These are phyloP conservation scores for Penicillium bovifimosum DNA, from an alignment of 495 filamentous ascomycete species.

Conservation along the genomic window DNA sequence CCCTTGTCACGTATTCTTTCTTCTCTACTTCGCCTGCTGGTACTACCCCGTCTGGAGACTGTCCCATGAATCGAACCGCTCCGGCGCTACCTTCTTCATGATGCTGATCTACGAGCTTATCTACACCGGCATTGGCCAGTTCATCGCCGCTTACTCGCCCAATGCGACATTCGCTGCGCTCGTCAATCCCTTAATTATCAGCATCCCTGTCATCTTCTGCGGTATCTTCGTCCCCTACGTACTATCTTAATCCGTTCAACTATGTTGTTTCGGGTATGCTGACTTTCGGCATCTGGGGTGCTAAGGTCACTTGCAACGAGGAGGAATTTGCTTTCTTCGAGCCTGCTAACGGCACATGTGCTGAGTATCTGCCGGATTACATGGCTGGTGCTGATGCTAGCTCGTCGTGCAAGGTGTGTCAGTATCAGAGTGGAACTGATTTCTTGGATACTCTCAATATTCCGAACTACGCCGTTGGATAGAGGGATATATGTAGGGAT, in stretches of 20 bases:
- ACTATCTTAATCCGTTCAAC: constrained; percentile 65
- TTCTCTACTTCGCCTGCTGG: constrained; percentile 48
- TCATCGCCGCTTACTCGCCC: constrained; percentile 54
- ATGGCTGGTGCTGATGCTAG: constrained; percentile 43
- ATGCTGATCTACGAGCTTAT: constrained; percentile 49
- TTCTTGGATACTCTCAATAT: constrained; percentile 37
- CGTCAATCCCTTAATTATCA: constrained; percentile 51
- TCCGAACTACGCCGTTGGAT: constrained; percentile 38
- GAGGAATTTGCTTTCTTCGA: constrained; percentile 54
- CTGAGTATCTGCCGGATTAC: constrained; percentile 50
- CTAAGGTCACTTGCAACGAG: constrained; percentile 48
- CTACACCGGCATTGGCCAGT: constrained; percentile 55
- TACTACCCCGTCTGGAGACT: constrained; percentile 41
- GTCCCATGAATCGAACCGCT: constrained; percentile 34
- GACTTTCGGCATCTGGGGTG: constrained; percentile 52
- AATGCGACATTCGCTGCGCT: constrained; percentile 50
- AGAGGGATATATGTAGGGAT: too few relatives aligned
- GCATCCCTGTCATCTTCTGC: constrained; percentile 51
- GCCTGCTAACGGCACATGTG: constrained; percentile 50
- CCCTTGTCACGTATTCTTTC: too few relatives aligned
- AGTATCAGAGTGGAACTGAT: constrained; percentile 35
- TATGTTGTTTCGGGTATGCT: constrained; percentile 61
- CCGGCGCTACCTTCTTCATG: constrained; percentile 51
- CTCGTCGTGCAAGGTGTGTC: constrained; percentile 54
- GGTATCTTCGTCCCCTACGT: constrained; percentile 43